A percentile compares a stretch with the other conserved stretches of the same genome.
phyloP scores from a whole-genome alignment of 2,329 filamentous ascomycete species.

The Colletotrichum paranaense region DNA sequence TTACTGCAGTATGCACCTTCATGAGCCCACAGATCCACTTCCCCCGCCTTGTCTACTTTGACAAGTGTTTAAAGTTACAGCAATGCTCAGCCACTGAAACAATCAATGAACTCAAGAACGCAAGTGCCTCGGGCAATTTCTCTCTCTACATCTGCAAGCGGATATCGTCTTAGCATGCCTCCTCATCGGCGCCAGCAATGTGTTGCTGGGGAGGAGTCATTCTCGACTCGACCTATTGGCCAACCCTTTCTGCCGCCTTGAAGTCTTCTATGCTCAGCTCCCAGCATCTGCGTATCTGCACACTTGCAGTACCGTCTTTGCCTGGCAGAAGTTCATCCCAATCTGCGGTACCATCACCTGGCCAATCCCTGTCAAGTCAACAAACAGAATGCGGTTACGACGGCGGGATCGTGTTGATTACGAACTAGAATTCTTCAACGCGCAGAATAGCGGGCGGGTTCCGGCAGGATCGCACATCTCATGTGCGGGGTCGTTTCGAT shows the following conservation, averaged over 20 bases:
- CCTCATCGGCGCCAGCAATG: background rate
- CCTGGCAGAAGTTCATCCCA: slow-evolving; percentile 25
- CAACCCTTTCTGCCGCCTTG: background rate
- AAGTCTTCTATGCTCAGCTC: background rate
- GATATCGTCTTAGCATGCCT: background rate
- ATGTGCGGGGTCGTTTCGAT: background rate
- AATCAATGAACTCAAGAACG: slow-evolving; percentile 22
- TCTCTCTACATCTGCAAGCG: slow-evolving; percentile 1
- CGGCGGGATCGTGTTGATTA: no score
- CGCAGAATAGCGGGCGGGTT: no score
- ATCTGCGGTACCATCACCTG: background rate
- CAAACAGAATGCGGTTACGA: background rate
- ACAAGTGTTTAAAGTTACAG: background rate
- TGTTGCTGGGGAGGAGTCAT: slow-evolving; percentile 4
- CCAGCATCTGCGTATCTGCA: background rate
- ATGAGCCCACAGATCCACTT: background rate
- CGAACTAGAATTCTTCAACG: no score
- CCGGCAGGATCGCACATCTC: background rate
- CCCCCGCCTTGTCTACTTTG: background rate
- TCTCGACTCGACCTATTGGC: background rate
- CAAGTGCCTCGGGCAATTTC: slow-evolving; percentile 9
- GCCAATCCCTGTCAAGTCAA: background rate
- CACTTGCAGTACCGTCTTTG: background rate
- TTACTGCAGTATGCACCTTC: background rate
- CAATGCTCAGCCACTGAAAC: slow-evolving; percentile 10